These are phyloP conservation scores for Rhizopogon parksii DNA, from an alignment of 1,284 basidiomycete species.

Conservation along the genomic window DNA sequence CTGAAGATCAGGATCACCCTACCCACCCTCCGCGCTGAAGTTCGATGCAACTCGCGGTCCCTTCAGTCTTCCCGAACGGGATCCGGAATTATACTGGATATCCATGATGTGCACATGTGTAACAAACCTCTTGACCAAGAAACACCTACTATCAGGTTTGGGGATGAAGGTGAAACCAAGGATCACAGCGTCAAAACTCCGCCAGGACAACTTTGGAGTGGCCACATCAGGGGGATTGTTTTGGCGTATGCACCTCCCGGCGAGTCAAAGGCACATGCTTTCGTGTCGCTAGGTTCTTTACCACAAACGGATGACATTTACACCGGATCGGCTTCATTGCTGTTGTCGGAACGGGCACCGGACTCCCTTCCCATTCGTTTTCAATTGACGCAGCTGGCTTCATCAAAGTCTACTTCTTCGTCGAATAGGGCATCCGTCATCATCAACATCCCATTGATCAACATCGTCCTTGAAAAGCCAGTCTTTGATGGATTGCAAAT, in stretches of 20 bases:
- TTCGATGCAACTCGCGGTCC: conserved; percentile 49
- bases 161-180: conserved; percentile 13
- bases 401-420: conserved; percentile 9
- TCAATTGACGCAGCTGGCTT: conserved; percentile 13
- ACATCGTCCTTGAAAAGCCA: conserved; percentile 56
- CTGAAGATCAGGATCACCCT: not conserved
- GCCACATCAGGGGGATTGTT: conserved; percentile 38
- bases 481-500: conserved; percentile 73
- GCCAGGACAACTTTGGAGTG: conserved; percentile 14
- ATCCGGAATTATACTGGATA: conserved; percentile 49
- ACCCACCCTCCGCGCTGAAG: conserved; percentile 43
- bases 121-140: conserved; percentile 25
- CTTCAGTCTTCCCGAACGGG: conserved; percentile 49
- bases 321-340: conserved; percentile 17
- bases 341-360: conserved; percentile 17
- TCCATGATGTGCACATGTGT: conserved; percentile 46
- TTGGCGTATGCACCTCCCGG: conserved; percentile 39
- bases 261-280: conserved; percentile 18
- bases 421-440: conserved; percentile 31
- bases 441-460: conserved; percentile 60
- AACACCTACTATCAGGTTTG: conserved; percentile 36
- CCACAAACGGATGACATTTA: conserved; percentile 9
- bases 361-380: conserved; percentile 19
- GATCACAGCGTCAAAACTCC: conserved; percentile 1
- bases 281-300: conserved; percentile 23